These are phyloP conservation scores for Tausonia pullulans DNA, from an alignment of 1,284 basidiomycete genomes.

Conservation along the genomic window DNA sequence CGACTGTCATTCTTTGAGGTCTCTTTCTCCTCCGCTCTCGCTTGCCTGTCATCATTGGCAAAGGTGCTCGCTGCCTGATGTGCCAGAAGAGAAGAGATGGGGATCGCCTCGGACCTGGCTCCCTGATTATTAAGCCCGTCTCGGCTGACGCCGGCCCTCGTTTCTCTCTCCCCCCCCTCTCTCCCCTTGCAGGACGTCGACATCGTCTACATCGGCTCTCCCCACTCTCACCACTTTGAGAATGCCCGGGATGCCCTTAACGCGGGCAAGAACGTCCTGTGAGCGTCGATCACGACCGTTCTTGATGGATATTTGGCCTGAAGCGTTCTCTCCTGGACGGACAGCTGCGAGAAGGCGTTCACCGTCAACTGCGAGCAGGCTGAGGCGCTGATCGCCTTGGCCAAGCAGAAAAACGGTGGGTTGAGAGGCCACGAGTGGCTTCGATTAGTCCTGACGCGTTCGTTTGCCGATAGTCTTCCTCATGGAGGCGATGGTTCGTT, in stretches of 20 bases:
- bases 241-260: constrained; percentile 64
- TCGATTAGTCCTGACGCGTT: too few species aligned
- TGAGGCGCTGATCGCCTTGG: constrained; percentile 53
- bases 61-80: too few species aligned
- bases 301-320: too few species aligned
- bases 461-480: constrained; percentile 47
- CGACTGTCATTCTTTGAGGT: neutral
- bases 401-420: constrained; percentile 49
- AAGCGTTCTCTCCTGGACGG: too few species aligned
- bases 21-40: neutral
- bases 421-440: too few species aligned
- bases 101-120: too few species aligned
- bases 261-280: constrained; percentile 70
- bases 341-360: constrained; percentile 55
- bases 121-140: too few species aligned
- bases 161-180: neutral
- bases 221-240: constrained; percentile 20
- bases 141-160: neutral
- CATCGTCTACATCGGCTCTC: constrained; percentile 44
- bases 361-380: constrained; percentile 40
- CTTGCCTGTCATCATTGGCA: neutral
- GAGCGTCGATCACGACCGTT: neutral
- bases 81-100: too few species aligned
- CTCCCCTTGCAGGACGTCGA: constrained; percentile 51
- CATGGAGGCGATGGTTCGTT: constrained; percentile 47